Evolutionary conservation across 805 yeast species (phyloP), one percentile per base, ranked within the genome.

Genomic region (Teunomyces aglyptinius): DNA sequence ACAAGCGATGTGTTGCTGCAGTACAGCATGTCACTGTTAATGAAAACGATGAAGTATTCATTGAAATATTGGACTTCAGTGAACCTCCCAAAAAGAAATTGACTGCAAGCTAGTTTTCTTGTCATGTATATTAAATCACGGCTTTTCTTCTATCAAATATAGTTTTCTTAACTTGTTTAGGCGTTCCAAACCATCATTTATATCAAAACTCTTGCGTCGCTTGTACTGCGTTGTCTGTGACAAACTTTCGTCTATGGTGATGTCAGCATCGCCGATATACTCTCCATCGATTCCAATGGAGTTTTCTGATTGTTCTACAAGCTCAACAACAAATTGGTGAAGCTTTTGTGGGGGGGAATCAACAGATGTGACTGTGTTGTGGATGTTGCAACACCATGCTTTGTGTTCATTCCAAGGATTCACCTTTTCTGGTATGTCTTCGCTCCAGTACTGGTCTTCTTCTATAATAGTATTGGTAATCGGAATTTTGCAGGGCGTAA

Each of bases 21-120:
- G 94, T 91, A 7, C 95, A 89, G 62, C 59, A 75, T 42, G 39
- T 39, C 39, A 60, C 56, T 36, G 55, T 54, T 12, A 76, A 81
- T 46, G 81, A 77, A 33, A 79, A 79, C 7, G 60, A 62, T 26
- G 76, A 75, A 46, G 89, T 97, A 2, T 85, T 73, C 60, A 82
- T 94, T 49, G 97, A 91, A 64, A 83, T 94, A 24, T 68, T 90
- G 41, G 96, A 90, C 61, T 92, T 89, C 67, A 85, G 87, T 52
- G 61, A 51, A 15, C 67, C 73, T 6, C 42, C 42, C 12, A 39
- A 28, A 15, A 39, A 39, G 19, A 39, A 26, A 36, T 33, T 33
- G 38, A 16, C 38, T 18, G 13, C 22, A 8, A 36, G 28, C 22
- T 36, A 36, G 27, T n/a, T n/a, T 36, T 36, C 15, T 10, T 12